Evolutionary conservation across 2,329 filamentous ascomycete genomes (phyloP).

Genomic region (Sporothrix luriei): DNA sequence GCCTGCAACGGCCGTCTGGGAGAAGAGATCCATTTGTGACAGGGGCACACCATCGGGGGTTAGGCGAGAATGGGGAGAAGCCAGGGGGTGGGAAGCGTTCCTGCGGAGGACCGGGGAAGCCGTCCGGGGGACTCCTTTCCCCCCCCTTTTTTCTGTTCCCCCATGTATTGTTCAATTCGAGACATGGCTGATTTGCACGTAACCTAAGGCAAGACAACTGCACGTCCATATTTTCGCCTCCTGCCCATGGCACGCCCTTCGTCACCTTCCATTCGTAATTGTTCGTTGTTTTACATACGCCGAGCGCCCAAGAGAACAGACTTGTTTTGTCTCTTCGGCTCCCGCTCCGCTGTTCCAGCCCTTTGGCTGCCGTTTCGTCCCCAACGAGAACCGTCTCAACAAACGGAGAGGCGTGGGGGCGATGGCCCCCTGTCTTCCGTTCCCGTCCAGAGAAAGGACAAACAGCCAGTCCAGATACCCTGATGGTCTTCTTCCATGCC

Average conservation of each 20-base stretch:
- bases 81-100: not conserved
- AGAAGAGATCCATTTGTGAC: slow-evolving; percentile 16
- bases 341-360: not conserved
- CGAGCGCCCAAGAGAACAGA: no score
- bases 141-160: not conserved
- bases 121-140: not conserved
- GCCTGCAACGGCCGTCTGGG: slow-evolving; percentile 11
- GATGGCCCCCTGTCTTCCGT: not conserved
- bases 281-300: not conserved
- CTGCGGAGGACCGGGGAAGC: slow-evolving; percentile 20
- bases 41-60: not conserved
- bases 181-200: not conserved
- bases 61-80: slow-evolving; percentile 21
- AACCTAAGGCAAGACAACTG: not conserved
- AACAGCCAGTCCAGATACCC: slow-evolving; percentile 8
- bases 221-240: not conserved
- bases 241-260: not conserved
- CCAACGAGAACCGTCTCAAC: not conserved
- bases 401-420: slow-evolving; percentile 14
- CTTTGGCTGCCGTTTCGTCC: not conserved
- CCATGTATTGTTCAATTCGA: not conserved
- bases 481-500: not conserved
- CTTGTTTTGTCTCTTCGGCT: not conserved
- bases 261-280: not conserved
- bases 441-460: not conserved